Base-by-base conservation (phyloP, 129 eudicot genomes). In the Calendula officinalis region DNA sequence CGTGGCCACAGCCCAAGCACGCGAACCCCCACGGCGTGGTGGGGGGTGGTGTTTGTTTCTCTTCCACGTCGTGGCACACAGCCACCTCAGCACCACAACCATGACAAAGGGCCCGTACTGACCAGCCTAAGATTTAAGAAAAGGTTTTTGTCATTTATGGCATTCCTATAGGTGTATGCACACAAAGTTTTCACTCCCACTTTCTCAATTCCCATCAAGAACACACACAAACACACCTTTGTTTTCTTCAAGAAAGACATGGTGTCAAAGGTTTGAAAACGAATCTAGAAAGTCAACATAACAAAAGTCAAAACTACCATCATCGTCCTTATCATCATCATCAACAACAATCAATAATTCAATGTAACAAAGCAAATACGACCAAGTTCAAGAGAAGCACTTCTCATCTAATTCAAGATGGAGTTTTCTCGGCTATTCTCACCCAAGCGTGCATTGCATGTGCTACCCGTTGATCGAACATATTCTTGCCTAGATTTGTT, bases 301-400 rank as follows among this genome's bases (percentile, higher is more conserved):
- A 12, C 36, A 62, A 40, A 35, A 69, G 50, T 68, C 69, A 64
- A 49, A 71, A 60, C 13, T 13, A 40, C 30, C 60, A 9, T 11
- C 32, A 39, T 16, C 7, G 15, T n/a, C n/a, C n/a, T n/a, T n/a
- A n/a, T 13, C 49, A 9, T 4, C 48, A 7, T 39, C 7, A 13
- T 13, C 79, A 68, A n/a, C n/a, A 7, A 30, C 72, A 65, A 49
- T 9, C 44, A 30, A 14, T 71, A 50, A 55, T 68, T 7, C 78
- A 77, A 64, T 77, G 77, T 58, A 86, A 86, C 77, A 83, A 86
- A 80, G 89, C 75, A 16, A 86, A 80, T 50, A 55, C 10, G 13
- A 71, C 30, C 66, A 80, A 83, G 74, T 86, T 86, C 79, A 86
- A 86, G 81, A 78, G 86, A 64, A 86, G 95, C 62, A 68, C 32